A percentile compares a stretch with the other conserved stretches of the same genome.
Evolutionary conservation across 2,329 filamentous ascomycete species (phyloP).

Genomic region (Verticillium isaacii): DNA sequence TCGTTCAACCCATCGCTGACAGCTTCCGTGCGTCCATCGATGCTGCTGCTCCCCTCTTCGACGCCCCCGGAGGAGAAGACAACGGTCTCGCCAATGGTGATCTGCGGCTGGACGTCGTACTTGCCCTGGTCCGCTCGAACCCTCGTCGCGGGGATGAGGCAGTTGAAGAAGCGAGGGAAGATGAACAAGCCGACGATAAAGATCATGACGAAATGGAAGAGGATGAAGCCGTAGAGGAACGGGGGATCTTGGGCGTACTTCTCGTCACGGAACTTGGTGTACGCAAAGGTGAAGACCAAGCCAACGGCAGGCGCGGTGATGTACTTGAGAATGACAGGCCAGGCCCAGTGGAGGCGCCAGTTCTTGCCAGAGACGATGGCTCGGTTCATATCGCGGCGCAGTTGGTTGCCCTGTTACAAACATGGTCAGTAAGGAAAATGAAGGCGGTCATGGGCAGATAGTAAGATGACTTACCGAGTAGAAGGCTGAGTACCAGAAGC

Average conservation of each 20-base stretch:
- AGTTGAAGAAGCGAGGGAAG: constrained; percentile 40
- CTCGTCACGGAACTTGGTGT: constrained; percentile 32
- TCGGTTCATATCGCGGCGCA: constrained; percentile 44
- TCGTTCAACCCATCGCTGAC: not conserved
- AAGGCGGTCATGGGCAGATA: accelerated
- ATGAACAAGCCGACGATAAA: constrained; percentile 37
- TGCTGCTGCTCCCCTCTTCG: not conserved
- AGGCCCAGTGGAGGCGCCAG: constrained; percentile 44
- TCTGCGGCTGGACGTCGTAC: constrained; percentile 6
- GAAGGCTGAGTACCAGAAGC: constrained; percentile 45
- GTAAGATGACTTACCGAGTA: constrained; percentile 40
- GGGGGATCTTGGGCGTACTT: constrained; percentile 28
- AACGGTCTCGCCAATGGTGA: constrained; percentile 6
- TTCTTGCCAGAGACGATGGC: constrained; percentile 42
- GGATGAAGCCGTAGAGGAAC: constrained; percentile 34
- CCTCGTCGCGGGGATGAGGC: constrained; percentile 33
- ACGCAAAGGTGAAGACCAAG: constrained; percentile 42
- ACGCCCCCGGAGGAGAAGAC: not conserved
- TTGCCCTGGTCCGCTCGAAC: constrained; percentile 3
- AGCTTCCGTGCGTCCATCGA: not conserved
- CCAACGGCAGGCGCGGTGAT: constrained; percentile 37
- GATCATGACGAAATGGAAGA: constrained; percentile 33
- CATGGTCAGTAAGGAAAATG: not conserved
- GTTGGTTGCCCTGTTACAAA: constrained; percentile 42
- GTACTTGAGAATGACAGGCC: constrained; percentile 39